Evolutionary conservation across 441 rosid genomes (phyloP).

Genomic region (Adansonia gregorii): DNA sequence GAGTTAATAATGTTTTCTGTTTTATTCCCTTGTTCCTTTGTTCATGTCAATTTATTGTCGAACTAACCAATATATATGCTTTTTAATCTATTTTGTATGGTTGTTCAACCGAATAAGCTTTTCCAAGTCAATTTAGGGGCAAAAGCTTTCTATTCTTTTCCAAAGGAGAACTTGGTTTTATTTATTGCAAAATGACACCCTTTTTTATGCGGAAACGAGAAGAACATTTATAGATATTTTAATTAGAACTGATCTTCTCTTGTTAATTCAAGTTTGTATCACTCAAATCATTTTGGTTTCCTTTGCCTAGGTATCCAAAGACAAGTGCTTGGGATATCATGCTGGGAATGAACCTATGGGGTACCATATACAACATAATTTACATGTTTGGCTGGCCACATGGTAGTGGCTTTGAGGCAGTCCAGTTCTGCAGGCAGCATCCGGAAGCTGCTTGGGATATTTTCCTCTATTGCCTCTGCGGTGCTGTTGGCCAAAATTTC

Average conservation of each 20-base stretch:
- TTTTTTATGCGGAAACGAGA: background rate
- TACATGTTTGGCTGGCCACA: slow-evolving; percentile 90
- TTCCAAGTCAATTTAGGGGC: background rate
- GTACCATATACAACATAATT: slow-evolving; percentile 80
- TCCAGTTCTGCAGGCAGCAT: slow-evolving; percentile 76
- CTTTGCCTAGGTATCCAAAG: slow-evolving; percentile 65
- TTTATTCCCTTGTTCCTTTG: background rate
- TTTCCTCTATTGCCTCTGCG: slow-evolving; percentile 79
- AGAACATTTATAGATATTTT: background rate
- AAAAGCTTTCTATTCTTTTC: background rate
- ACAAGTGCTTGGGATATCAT: slow-evolving; percentile 94
- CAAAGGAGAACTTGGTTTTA: background rate
- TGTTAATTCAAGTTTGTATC: background rate
- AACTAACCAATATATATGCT: background rate
- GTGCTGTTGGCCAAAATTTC: slow-evolving; percentile 96
- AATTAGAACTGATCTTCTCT: background rate
- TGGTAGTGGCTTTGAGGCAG: slow-evolving; percentile 72
- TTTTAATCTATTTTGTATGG: background rate
- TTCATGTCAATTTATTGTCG: background rate
- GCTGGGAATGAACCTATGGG: slow-evolving; percentile 98
- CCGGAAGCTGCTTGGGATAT: slow-evolving; percentile 96
- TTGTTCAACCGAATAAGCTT: background rate
- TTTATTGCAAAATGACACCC: background rate
- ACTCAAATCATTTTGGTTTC: slow-evolving; percentile 6
- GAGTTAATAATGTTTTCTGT: background rate